Percentiles rank a stretch among this genome's conserved stretches.
These are phyloP conservation scores for Kalmusia sp. DNA, from an alignment of 2,329 filamentous ascomycete species.

Conservation along the genomic window DNA sequence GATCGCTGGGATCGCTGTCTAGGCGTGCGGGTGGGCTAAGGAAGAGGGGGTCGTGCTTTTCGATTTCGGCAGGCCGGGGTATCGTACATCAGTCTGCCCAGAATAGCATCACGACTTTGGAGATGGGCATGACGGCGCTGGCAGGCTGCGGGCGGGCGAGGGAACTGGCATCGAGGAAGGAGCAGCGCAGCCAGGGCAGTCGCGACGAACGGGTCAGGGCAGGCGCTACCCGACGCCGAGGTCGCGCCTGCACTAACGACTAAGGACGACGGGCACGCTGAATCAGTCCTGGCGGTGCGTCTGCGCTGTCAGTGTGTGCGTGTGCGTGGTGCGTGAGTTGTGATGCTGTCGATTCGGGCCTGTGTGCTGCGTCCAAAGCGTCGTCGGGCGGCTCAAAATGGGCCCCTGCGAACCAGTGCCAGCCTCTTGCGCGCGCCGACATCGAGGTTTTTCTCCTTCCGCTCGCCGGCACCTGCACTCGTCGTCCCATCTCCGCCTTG, in stretches of 20 bases:
- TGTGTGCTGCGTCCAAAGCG: no score
- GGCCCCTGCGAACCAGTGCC: no score
- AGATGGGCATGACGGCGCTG: neutral
- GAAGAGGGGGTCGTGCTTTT: conserved; percentile 30
- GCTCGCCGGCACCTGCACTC: neutral
- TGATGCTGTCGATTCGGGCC: neutral
- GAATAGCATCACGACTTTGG: conserved; percentile 24
- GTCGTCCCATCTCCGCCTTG: neutral
- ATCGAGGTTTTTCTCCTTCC: no score
- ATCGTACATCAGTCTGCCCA: conserved; percentile 21
- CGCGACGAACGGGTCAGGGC: neutral
- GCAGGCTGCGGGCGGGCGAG: conserved; percentile 8
- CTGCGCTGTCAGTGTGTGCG: conserved; percentile 3
- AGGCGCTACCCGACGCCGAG: conserved; percentile 7
- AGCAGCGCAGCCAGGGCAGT: conserved; percentile 1
- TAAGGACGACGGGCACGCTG: neutral
- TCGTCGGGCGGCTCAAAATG: no score
- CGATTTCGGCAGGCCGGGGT: neutral
- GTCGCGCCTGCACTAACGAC: neutral
- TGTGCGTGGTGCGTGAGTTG: no score
- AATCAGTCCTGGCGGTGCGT: neutral
- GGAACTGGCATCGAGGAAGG: conserved; percentile 9
- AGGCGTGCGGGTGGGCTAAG: conserved; percentile 21
- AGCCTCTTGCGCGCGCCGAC: no score
- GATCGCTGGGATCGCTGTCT: conserved; percentile 16